Base-by-base conservation (phyloP, 768 basidiomycete genomes). In the Termitomyces sp. region DNA sequence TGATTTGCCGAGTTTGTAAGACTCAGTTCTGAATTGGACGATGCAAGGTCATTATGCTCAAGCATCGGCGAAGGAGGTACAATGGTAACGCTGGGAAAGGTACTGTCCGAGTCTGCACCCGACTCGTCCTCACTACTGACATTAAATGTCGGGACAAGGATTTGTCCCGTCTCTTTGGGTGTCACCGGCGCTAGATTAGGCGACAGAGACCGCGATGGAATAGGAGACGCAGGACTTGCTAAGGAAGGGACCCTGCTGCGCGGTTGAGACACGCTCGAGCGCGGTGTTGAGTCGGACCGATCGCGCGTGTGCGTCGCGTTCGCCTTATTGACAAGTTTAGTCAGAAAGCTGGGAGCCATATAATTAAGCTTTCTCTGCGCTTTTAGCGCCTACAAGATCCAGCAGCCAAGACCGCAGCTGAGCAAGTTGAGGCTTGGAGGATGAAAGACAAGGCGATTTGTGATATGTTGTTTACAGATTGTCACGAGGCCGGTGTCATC, bases 51-150 rank as follows among this genome's bases (percentile, higher is more conserved):
- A 24, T 51, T 58, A 38, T 63, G 60, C 22, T 60, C 57, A 2
- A 69, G 58, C 6, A 71, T 62, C 15, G 78, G 78, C 5, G 76
- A 74, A 6, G 77, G 77, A 24, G 77, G 78, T 24, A 78, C 66
- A 32, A 79, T 64, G 0, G 74, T 76, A 24, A 79, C 74, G 56
- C 71, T 77, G 17, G 73, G 74, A 58, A 73, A 70, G 5, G 68
- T 69, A 54, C 69, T 68, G 37, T 59, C 65, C 8, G 69, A 69
- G 42, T 69, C 70, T 35, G 32, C 46, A 17, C 53, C 59, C 5
- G 59, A 45, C 22, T 58, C 57, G n/a, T 47, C 50, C 2, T 49
- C 61, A n/a, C 58, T 60, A 30, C 60, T 57, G 19, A 28, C 50
- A 37, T 60, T 64, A 43, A 67, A 35, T 10, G 58, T 62, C 37